Percentiles rank a stretch among this genome's conserved stretches.
Evolutionary conservation across 306 rosid species (phyloP).

Genomic region (Comarum palustre): DNA sequence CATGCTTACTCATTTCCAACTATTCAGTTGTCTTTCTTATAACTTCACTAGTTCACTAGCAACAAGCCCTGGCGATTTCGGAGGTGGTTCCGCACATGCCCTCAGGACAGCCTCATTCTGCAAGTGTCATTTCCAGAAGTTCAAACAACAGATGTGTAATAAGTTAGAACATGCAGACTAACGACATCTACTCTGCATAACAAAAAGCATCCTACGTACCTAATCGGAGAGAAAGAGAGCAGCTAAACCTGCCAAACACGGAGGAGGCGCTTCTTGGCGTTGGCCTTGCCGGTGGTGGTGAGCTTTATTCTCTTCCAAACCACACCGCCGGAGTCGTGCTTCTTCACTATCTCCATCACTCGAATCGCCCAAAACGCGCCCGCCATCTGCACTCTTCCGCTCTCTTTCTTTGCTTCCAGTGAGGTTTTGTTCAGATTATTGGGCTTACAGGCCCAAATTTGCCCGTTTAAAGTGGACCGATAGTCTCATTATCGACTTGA

Average conservation of each 20-base stretch:
- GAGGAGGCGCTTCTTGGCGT: slow-evolving; percentile 87
- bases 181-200: neutral
- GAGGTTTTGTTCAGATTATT: neutral
- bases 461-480: too few relatives aligned
- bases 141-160: slow-evolving; percentile 1
- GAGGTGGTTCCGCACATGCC: slow-evolving; percentile 68
- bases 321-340: slow-evolving; percentile 86
- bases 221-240: slow-evolving; percentile 11
- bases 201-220: neutral
- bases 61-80: slow-evolving; percentile 36
- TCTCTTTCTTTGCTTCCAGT: too few relatives aligned
- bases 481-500: too few relatives aligned
- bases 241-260: slow-evolving; percentile 85
- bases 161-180: neutral
- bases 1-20: slow-evolving; percentile 30
- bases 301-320: slow-evolving; percentile 93
- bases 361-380: slow-evolving; percentile 87
- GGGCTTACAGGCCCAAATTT: neutral
- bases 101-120: slow-evolving; percentile 88
- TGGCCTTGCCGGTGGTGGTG: slow-evolving; percentile 86
- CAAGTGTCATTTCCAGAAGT: slow-evolving; percentile 15
- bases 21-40: slow-evolving; percentile 23
- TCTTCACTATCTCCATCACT: slow-evolving; percentile 86
- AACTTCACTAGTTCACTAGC: slow-evolving; percentile 25
- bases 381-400: slow-evolving; percentile 32